Base-by-base conservation (phyloP, 371 early-diverging fungal species). In the Blastocladiella emersonii region DNA sequence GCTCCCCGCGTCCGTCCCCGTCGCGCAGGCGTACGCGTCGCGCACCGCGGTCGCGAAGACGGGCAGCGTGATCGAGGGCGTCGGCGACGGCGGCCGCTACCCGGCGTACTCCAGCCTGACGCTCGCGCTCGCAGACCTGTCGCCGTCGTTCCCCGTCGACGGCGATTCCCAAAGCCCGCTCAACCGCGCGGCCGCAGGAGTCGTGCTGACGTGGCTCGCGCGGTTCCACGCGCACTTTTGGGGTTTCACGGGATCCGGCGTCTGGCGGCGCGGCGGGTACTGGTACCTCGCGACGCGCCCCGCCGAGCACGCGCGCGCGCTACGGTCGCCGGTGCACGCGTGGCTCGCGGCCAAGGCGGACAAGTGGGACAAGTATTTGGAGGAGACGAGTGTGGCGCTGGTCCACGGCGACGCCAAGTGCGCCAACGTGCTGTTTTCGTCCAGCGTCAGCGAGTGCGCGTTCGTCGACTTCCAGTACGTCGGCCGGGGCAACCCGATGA, bases 391-490 rank as follows among this genome's bases (percentile, higher is more conserved):
- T 7, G n/a, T 12, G 21, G 35, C 35, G 36, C n/a, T 27, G 27
- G 56, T 56, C 13, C 56, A 56, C 7, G 56, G 56, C n/a, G 56
- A 56, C 36, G 36, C 56, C 17, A 56, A 56, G 56, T 35, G 17
- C 36, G 56, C 21, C 10, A 56, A 56, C 17, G 17, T 56, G 36
- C 13, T 56, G 35, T 34, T 56, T 1, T 34, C 32, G 55, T 5
- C 13, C 8, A 6, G 6, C 12, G 55, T 8, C 55, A 12, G 19
- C 1, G 5, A 12, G 3, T 27, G 30, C 15, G 56, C 56, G 2
- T 0, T n/a, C 36, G 34, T 34, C n/a, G 56, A 56, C 8, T 56
- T 56, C 56, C 56, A 56, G 56, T 56, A 56, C 36, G 35, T n/a
- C 23, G 56, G 56, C 10, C 21, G 35, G 15, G 56, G 56, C 36